Evolutionary conservation across 2,329 filamentous ascomycete genomes (phyloP).

Genomic region (Capronia americana): DNA sequence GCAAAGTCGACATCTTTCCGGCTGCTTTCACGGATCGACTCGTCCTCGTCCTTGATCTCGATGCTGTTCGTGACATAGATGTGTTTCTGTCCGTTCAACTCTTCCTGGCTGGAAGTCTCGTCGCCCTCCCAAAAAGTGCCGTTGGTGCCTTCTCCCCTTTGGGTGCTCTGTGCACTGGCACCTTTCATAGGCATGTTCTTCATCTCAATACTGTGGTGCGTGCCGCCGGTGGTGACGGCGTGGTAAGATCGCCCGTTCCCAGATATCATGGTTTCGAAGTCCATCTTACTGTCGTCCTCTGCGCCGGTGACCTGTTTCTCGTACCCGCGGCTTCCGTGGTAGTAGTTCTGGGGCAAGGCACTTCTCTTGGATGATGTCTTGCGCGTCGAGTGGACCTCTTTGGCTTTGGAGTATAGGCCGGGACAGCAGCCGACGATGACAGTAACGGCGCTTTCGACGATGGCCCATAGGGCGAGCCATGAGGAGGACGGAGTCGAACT

Average conservation of each 20-base stretch:
- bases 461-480: conserved; percentile 15
- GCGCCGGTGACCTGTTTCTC: conserved; percentile 5
- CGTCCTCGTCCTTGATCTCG: conserved; percentile 21
- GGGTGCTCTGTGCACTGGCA: neutral
- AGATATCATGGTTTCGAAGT: conserved; percentile 2
- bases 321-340: conserved; percentile 11
- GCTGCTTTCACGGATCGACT: conserved; percentile 1
- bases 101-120: conserved; percentile 18
- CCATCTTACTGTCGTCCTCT: neutral
- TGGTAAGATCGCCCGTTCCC: neutral
- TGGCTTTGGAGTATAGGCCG: conserved; percentile 16
- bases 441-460: conserved; percentile 5
- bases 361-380: conserved; percentile 14
- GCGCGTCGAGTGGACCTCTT: conserved; percentile 13
- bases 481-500: conserved; percentile 13
- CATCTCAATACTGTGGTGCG: conserved; percentile 8
- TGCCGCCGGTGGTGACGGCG: neutral
- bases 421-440: conserved; percentile 16
- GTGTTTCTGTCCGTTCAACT: conserved; percentile 12
- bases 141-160: neutral
- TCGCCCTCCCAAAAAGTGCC: conserved; percentile 12
- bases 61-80: conserved; percentile 18
- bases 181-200: conserved; percentile 1
- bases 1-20: conserved; percentile 1
- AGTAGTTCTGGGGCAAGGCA: neutral